Base-by-base conservation (phyloP, 306 rosid genomes). In the Lagenaria siceraria region DNA sequence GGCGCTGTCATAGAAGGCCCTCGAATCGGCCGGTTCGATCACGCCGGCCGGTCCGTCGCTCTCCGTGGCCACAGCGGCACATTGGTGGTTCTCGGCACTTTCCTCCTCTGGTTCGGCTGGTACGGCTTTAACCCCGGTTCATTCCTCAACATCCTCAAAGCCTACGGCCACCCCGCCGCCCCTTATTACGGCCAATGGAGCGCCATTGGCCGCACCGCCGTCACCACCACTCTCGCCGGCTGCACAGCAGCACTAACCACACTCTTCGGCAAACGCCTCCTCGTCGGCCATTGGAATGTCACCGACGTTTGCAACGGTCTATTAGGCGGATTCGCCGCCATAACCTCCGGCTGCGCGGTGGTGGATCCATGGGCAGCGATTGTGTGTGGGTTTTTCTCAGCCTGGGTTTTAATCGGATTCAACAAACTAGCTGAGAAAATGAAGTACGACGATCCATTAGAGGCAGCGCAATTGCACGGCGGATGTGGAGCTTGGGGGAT, bases 91-190 rank as follows among this genome's bases (percentile, higher is more conserved):
- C 66, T 88, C 51, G 92, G 90, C 3, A 88, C 92, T 0, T 88
- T 86, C 19, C 62, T 88, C 38, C 75, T 85, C 21, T 88, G 92
- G 92, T 88, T 86, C 71, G 92, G 92, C 33, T 88, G 92, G 92
- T 88, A 88, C 15, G 92, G 92, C n/a, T 88, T 88, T 80, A 88
- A 88, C 75, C 88, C 92, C 12, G 90, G 92, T 14, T 88, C 92
- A 1, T 88, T 88, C 61, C 29, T 83, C 7, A 88, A 38, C 77
- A 88, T 88, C 1, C 52, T 76, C 31, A 88, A 88, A 79, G 78
- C 40, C 2, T 88, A 86, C 8, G 85, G 88, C n/a, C 55, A 53
- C 1, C 17, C 76, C 56, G 76, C 74, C 43, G 90, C 87, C 36
- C 76, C 85, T 19, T 83, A 36, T 22, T 88, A 86, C 48, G 90